Evolutionary conservation across 805 yeast genomes (phyloP).

Genomic region (Yarrowia deformans): DNA sequence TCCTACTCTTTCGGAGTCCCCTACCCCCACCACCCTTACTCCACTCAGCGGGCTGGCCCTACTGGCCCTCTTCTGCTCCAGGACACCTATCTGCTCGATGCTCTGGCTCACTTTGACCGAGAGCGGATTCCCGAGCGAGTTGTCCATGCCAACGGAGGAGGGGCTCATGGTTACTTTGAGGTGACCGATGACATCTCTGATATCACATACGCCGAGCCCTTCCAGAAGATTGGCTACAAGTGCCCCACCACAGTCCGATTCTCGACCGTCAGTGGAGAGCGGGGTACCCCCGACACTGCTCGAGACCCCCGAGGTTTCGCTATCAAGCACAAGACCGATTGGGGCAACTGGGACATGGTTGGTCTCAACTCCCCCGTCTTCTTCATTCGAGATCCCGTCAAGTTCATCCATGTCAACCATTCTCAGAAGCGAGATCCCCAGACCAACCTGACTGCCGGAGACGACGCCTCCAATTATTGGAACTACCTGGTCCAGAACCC

Average conservation of each 20-base stretch:
- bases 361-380: conserved; percentile 87
- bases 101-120: conserved; percentile 85
- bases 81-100: conserved; percentile 80
- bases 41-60: conserved; percentile 63
- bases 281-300: conserved; percentile 80
- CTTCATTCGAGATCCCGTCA: conserved; percentile 82
- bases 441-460: conserved; percentile 65
- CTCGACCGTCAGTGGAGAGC: conserved; percentile 88
- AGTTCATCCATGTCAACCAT: conserved; percentile 88
- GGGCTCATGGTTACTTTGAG: conserved; percentile 87
- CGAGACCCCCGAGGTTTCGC: conserved; percentile 91
- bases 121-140: conserved; percentile 93
- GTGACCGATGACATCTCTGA: conserved; percentile 86
- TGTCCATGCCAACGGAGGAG: conserved; percentile 93
- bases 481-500: conserved; percentile 77
- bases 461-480: conserved; percentile 83
- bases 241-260: conserved; percentile 74
- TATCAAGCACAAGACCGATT: conserved; percentile 79
- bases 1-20: conserved; percentile 34
- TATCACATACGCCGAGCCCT: conserved; percentile 70
- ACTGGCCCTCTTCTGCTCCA: conserved; percentile 83
- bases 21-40: conserved; percentile 41
- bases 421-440: conserved; percentile 86
- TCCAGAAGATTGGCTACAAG: conserved; percentile 73
- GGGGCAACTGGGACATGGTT: conserved; percentile 85